phyloP scores from a whole-genome alignment of 2,329 filamentous ascomycete species.

The Penicillium sp. region DNA sequence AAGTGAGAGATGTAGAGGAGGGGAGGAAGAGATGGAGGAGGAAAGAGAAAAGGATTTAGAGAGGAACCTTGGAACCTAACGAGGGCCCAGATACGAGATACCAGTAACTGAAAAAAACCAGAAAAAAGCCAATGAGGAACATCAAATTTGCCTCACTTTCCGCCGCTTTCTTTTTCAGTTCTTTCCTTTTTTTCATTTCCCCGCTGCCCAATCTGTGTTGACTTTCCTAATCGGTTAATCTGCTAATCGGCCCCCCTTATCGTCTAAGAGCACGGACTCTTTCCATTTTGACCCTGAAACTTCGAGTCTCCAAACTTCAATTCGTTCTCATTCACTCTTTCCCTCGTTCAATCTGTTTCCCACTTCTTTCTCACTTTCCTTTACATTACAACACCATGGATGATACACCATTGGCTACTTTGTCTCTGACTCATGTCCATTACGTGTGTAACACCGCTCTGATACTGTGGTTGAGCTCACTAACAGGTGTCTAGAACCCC shows the following conservation, averaged over 20 bases:
- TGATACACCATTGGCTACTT: conserved; percentile 67
- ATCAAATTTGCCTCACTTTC: too few species aligned
- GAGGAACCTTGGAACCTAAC: background rate
- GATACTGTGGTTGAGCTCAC: background rate
- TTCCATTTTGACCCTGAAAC: background rate
- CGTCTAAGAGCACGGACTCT: background rate
- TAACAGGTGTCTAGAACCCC: conserved; percentile 62
- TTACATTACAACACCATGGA: conserved; percentile 17
- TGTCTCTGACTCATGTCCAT: conserved; percentile 93
- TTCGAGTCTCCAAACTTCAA: too few species aligned
- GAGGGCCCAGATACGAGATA: background rate
- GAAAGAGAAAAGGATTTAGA: conserved; percentile 1
- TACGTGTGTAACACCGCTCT: conserved; percentile 62
- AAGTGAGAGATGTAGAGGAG: conserved; percentile 4
- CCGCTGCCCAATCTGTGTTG: background rate
- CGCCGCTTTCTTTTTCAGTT: too few species aligned
- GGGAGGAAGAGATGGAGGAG: background rate
- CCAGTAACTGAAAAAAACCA: background rate
- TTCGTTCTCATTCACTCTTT: too few species aligned
- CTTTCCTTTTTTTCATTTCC: background rate
- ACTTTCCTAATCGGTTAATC: background rate
- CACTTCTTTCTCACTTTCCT: background rate
- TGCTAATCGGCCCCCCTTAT: background rate
- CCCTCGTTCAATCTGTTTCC: background rate
- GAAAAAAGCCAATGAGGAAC: background rate